Percentiles rank a stretch among this genome's conserved stretches.
These are phyloP conservation scores for Terana coerulea DNA, from an alignment of 768 basidiomycete genomes.

Conservation along the genomic window DNA sequence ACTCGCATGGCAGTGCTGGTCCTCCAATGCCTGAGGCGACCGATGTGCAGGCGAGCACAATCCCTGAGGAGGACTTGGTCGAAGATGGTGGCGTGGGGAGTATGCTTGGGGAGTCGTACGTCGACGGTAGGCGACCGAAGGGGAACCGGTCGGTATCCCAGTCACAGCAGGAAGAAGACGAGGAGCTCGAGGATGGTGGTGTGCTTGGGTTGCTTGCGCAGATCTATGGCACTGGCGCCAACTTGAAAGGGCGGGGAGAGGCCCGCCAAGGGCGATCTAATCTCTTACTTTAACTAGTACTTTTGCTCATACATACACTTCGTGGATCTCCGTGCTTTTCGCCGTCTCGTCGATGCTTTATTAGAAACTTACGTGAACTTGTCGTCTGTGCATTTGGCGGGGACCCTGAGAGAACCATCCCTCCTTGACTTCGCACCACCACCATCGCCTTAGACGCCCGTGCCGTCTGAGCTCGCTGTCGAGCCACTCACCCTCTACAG, in stretches of 20 bases:
- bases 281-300: too few relatives aligned
- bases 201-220: conserved; percentile 83
- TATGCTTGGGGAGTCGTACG: conserved; percentile 69
- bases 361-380: too few relatives aligned
- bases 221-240: conserved; percentile 59
- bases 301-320: too few relatives aligned
- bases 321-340: too few relatives aligned
- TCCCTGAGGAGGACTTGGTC: conserved; percentile 45
- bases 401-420: too few relatives aligned
- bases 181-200: conserved; percentile 71
- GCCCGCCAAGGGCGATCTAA: conserved; percentile 25
- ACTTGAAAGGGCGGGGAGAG: conserved; percentile 27
- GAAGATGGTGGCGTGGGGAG: conserved; percentile 56
- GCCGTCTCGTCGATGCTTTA: too few relatives aligned
- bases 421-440: too few relatives aligned
- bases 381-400: too few relatives aligned
- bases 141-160: conserved; percentile 16
- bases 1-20: conserved; percentile 61
- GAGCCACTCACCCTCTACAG: too few relatives aligned
- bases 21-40: conserved; percentile 4
- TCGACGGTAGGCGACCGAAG: conserved; percentile 55
- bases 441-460: too few relatives aligned
- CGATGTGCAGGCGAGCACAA: conserved; percentile 17
- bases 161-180: conserved; percentile 50
- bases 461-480: too few relatives aligned